Conservation (phyloP, 2,329 filamentous ascomycete genomes). For the Alternaria triticina region DNA sequence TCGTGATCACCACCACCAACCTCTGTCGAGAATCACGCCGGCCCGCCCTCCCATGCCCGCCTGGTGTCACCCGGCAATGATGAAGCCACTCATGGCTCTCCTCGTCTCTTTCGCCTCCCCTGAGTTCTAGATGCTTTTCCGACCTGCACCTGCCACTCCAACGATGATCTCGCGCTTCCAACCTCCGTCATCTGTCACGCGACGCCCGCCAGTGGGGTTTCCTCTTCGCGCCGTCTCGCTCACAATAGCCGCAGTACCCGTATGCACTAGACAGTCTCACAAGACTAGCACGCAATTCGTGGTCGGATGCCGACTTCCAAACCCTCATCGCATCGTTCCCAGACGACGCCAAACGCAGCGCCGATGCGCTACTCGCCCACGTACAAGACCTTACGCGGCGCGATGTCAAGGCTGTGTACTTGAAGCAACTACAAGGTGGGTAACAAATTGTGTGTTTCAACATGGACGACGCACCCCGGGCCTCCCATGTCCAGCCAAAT, state of each 20-base stretch:
- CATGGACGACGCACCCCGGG: constrained; percentile 10
- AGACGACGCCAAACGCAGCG: constrained; percentile 64
- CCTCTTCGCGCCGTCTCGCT: constrained; percentile 28
- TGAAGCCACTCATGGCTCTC: constrained; percentile 31
- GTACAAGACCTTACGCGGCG: constrained; percentile 72
- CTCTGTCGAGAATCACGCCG: constrained; percentile 27
- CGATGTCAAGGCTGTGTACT: constrained; percentile 77
- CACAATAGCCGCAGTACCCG: constrained; percentile 68
- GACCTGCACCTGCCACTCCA: constrained; percentile 23
- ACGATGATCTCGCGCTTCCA: constrained; percentile 24
- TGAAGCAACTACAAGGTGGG: constrained; percentile 73
- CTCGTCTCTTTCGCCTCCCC: constrained; percentile 16
- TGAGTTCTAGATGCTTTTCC: constrained; percentile 16
- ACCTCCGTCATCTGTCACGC: constrained; percentile 39
- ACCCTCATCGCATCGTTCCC: constrained; percentile 76
- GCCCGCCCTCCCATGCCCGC: constrained; percentile 27
- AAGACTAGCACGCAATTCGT: constrained; percentile 67
- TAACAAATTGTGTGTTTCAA: constrained; percentile 21
- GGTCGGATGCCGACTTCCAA: constrained; percentile 69
- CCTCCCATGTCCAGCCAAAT: not conserved
- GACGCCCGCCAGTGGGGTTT: constrained; percentile 23
- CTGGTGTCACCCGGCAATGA: constrained; percentile 23
- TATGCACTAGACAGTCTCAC: constrained; percentile 74
- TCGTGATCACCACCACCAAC: constrained; percentile 34
- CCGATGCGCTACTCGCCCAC: constrained; percentile 67